phyloP scores from a whole-genome alignment of 495 filamentous ascomycete species.

The Podospora fimiseda region DNA sequence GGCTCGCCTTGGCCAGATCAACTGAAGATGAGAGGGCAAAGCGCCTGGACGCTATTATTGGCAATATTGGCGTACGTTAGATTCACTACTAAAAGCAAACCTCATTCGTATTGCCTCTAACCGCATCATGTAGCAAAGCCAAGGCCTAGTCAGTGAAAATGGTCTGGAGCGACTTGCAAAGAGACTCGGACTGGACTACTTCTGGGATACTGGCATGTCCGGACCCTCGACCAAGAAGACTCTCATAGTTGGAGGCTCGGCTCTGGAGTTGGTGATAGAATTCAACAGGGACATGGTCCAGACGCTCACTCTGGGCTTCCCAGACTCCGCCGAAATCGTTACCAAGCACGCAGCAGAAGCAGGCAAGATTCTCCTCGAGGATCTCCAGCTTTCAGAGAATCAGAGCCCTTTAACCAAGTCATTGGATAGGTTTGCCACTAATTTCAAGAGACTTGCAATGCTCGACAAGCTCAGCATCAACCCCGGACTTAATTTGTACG shows the following conservation, averaged over 20 bases:
- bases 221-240: slow-evolving; percentile 43
- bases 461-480: slow-evolving; percentile 71
- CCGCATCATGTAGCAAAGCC: slow-evolving; percentile 27
- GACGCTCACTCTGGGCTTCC: slow-evolving; percentile 40
- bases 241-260: slow-evolving; percentile 64
- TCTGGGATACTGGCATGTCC: slow-evolving; percentile 56
- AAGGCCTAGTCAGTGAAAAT: slow-evolving; percentile 65
- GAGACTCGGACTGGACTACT: slow-evolving; percentile 62
- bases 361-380: slow-evolving; percentile 48
- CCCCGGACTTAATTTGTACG: slow-evolving; percentile 75
- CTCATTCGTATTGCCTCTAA: neutral
- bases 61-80: slow-evolving; percentile 24
- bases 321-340: slow-evolving; percentile 41
- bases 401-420: slow-evolving; percentile 53
- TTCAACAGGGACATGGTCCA: slow-evolving; percentile 47
- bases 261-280: slow-evolving; percentile 49
- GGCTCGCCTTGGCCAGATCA: slow-evolving; percentile 29
- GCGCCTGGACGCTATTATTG: slow-evolving; percentile 49
- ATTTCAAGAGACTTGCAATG: slow-evolving; percentile 69
- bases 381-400: slow-evolving; percentile 39
- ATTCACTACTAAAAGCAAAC: no score
- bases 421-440: slow-evolving; percentile 66
- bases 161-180: slow-evolving; percentile 71
- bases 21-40: slow-evolving; percentile 55
- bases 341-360: slow-evolving; percentile 44